Percentiles rank a stretch among this genome's conserved stretches.
Conservation (phyloP, 2,329 filamentous ascomycete species). For the Trichoderma endophyticum region DNA sequence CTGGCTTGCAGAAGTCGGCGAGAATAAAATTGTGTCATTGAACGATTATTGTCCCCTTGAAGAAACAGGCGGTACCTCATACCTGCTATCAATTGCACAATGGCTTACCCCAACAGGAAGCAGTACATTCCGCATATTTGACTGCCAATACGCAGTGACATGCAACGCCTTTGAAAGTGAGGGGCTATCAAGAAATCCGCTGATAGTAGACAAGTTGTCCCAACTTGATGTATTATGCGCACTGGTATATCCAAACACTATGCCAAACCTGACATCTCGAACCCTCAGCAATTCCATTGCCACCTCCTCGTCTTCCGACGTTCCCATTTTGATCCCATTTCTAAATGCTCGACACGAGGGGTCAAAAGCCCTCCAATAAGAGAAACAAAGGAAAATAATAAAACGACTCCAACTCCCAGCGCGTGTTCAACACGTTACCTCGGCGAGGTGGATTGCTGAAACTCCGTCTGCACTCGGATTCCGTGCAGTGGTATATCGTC, state of each 20-base stretch:
- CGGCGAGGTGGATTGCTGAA: slow-evolving; percentile 28
- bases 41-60: not conserved
- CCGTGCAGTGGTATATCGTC: slow-evolving; percentile 40
- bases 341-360: not conserved
- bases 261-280: not conserved
- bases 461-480: slow-evolving; percentile 38
- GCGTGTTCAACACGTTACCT: not conserved
- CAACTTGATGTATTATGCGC: not conserved
- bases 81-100: not conserved
- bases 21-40: not conserved
- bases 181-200: not conserved
- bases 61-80: not conserved
- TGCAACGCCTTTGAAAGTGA: not conserved
- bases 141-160: too few relatives aligned
- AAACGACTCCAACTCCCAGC: not conserved
- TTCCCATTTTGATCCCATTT: not conserved
- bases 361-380: not conserved
- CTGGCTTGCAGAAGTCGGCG: not conserved
- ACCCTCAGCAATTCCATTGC: not conserved
- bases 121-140: too few relatives aligned
- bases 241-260: not conserved
- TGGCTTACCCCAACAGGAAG: too few relatives aligned
- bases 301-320: not conserved
- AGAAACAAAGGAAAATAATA: not conserved
- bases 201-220: not conserved